phyloP scores from a whole-genome alignment of 352 stramenopile species.

The Phytopythium vexans region DNA sequence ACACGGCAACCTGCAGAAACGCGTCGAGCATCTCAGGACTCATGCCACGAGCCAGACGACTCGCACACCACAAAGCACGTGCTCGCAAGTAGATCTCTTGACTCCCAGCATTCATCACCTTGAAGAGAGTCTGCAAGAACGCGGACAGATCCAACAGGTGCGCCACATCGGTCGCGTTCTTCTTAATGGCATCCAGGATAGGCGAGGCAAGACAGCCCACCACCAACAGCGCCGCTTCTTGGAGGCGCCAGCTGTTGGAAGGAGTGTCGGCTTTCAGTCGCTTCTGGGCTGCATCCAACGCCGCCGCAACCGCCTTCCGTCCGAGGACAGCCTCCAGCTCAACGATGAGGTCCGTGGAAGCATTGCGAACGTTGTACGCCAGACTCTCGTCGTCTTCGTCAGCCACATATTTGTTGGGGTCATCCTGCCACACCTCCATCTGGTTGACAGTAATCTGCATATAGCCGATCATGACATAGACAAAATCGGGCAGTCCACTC shows the following conservation, averaged over 20 bases:
- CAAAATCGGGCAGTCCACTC: constrained; percentile 53
- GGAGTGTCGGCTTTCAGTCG: constrained; percentile 43
- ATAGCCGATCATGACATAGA: constrained; percentile 79
- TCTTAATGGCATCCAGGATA: constrained; percentile 52
- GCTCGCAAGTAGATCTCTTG: constrained; percentile 77
- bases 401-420: constrained; percentile 82
- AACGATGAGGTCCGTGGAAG: constrained; percentile 53
- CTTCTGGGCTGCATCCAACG: constrained; percentile 55
- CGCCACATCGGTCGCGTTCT: constrained; percentile 40
- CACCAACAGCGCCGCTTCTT: constrained; percentile 73
- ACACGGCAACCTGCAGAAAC: constrained; percentile 74
- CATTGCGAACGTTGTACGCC: constrained; percentile 76
- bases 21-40: constrained; percentile 62
- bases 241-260: constrained; percentile 55
- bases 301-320: constrained; percentile 50
- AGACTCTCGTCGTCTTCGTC: constrained; percentile 84
- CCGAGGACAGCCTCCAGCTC: constrained; percentile 69
- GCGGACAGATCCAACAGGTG: constrained; percentile 50
- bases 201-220: constrained; percentile 61
- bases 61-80: constrained; percentile 79
- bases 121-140: constrained; percentile 76
- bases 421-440: constrained; percentile 70
- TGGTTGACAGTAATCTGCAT: constrained; percentile 82
- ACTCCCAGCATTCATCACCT: constrained; percentile 63
- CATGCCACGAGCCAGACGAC: constrained; percentile 67